phyloP scores from a whole-genome alignment of 371 early-diverging fungal genomes.

The Apophysomyces variabilis region DNA sequence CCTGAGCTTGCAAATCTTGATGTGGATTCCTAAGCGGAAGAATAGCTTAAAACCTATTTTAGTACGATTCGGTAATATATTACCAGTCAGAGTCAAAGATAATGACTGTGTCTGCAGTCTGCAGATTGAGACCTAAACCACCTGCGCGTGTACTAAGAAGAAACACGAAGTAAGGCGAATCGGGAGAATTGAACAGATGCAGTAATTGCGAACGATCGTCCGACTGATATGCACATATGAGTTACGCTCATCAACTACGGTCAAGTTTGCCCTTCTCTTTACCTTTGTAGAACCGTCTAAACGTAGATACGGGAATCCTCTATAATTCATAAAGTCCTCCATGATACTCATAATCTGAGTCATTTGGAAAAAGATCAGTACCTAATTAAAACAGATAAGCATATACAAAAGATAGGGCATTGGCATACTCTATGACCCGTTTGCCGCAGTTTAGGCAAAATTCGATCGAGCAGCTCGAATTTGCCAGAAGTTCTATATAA shows the following conservation, averaged over 20 bases:
- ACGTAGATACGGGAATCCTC: conserved; percentile 83
- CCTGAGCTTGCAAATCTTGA: conserved; percentile 99
- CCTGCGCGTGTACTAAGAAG: conserved; percentile 99
- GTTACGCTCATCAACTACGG: background rate
- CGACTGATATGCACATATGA: conserved; percentile 35
- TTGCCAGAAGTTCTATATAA: conserved; percentile 94
- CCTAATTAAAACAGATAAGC: conserved; percentile 27
- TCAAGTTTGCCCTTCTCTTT: conserved; percentile 10
- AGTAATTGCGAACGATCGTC: conserved; percentile 90
- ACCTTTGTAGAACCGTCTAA: conserved; percentile 96
- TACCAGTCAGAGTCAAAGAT: conserved; percentile 99
- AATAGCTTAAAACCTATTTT: too few species aligned
- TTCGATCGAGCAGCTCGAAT: conserved; percentile 97
- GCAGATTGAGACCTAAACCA: conserved; percentile 99
- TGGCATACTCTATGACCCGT: conserved; percentile 84
- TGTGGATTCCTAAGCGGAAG: conserved; percentile 82
- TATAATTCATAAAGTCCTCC: conserved; percentile 90
- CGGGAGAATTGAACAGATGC: conserved; percentile 81
- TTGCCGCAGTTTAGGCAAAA: conserved; percentile 87
- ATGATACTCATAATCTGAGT: conserved; percentile 97
- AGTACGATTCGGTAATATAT: background rate
- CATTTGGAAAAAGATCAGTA: conserved; percentile 99
- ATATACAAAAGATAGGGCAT: background rate
- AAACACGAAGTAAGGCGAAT: conserved; percentile 91
- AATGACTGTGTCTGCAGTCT: conserved; percentile 99